Evolutionary conservation across 768 basidiomycete genomes (phyloP), one percentile per base, ranked within the genome.

Genomic region (Wakefieldia striispora): DNA sequence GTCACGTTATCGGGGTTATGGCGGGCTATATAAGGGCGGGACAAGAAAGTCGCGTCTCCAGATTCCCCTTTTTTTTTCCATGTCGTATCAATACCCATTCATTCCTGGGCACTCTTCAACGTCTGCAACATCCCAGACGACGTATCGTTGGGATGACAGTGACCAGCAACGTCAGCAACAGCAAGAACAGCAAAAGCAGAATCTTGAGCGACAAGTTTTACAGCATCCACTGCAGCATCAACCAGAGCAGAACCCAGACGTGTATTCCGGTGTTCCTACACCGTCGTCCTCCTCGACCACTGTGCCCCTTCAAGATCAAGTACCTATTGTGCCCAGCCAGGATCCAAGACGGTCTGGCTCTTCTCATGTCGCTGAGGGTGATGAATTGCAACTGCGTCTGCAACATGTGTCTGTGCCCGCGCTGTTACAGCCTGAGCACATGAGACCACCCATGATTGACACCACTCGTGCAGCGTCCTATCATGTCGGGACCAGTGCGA

Each of bases 71-170:
- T 60, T 57, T 56, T 62, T 62, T 55, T 56, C 63, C 66, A 79
- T 79, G 78, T 78, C 79, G 62, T 78, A 74, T 68, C 72, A 73
- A 54, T 74, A 63, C 56, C 73, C 75, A 56, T 75, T 72, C 67
- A 63, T 70, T 56, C 68, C 67, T 60, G 77, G 77, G 64, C 69
- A 72, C 61, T 72, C 72, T 63, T 76, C 78, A 24, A 70, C 70
- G 57, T 74, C 80, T 40, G 63, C 77, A 23, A 78, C 78, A 12
- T 78, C 80, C 11, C 70, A 70, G 59, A 69, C 64, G 40, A 56
- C 55, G 47, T 74, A 62, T 66, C 72, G 72, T 49, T 72, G 72
- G 70, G 69, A 72, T 72, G 74, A 72, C 68, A 71, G 60, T 71
- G 24, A 67, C 14, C 43, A 29, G 1, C 29, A 48, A 23, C 52